phyloP scores from a whole-genome alignment of 495 filamentous ascomycete genomes.

The Pyrenula massariospora region DNA sequence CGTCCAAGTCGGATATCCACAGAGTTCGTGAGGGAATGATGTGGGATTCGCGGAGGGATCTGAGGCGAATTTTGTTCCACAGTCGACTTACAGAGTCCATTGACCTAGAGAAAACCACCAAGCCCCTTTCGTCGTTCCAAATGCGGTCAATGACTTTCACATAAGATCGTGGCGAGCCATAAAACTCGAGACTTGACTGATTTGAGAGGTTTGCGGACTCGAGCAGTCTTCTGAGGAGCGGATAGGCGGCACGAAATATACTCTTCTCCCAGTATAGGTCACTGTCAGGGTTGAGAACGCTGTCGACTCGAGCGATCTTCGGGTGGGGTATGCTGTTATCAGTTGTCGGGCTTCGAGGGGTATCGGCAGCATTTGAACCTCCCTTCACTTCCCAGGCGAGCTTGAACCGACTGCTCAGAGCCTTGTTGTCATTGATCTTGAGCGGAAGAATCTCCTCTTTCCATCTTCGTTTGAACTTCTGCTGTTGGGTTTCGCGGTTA shows the following conservation, averaged over 20 bases:
- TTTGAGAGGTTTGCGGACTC: background rate
- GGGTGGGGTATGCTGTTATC: background rate
- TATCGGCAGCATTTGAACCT: background rate
- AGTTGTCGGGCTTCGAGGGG: background rate
- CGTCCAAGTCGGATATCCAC: background rate
- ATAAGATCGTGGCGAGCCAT: background rate
- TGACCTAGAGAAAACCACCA: background rate
- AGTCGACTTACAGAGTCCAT: background rate
- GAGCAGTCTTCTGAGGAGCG: background rate
- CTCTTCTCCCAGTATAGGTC: background rate
- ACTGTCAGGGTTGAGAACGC: background rate
- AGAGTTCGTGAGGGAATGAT: background rate
- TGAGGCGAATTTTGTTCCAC: background rate
- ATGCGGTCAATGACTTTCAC: background rate
- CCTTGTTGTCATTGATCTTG: background rate
- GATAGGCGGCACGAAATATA: background rate
- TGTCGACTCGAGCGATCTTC: background rate
- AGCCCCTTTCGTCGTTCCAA: background rate
- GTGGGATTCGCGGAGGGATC: background rate
- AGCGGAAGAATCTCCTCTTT: background rate
- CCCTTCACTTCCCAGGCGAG: background rate
- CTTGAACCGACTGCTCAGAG: background rate
- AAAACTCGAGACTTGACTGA: background rate
- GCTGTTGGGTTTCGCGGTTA: background rate
- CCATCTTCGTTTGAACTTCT: background rate